Evolutionary conservation across 805 yeast genomes (phyloP).

Genomic region (Sugiyamaella chiloensis): DNA sequence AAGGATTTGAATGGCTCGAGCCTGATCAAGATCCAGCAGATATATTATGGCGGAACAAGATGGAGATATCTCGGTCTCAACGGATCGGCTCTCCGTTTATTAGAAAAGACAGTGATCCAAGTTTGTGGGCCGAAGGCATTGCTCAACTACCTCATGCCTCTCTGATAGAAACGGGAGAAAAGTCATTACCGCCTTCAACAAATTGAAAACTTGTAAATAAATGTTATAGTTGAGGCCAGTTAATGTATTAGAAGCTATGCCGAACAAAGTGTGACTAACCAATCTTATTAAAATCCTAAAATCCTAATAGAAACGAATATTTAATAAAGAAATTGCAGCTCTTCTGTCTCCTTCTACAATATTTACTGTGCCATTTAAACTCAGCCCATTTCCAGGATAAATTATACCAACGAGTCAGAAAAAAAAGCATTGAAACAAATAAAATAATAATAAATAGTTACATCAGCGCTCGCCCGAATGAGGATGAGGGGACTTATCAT

Average conservation of each 20-base stretch:
- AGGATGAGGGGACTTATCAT: conserved; percentile 30
- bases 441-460: not conserved
- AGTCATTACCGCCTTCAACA: conserved; percentile 9
- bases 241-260: too few relatives aligned
- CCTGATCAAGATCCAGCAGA: conserved; percentile 91
- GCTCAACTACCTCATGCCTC: conserved; percentile 34
- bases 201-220: not conserved
- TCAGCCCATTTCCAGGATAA: too few relatives aligned
- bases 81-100: conserved; percentile 24
- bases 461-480: conserved; percentile 5
- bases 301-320: too few relatives aligned
- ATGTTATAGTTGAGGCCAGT: not conserved
- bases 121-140: conserved; percentile 30
- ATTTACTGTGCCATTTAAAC: too few relatives aligned
- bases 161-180: conserved; percentile 26
- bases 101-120: conserved; percentile 10
- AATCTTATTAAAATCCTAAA: too few relatives aligned
- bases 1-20: conserved; percentile 83
- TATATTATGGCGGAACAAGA: conserved; percentile 30
- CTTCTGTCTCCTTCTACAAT: too few relatives aligned
- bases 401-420: not conserved
- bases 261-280: too few relatives aligned
- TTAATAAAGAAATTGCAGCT: too few relatives aligned
- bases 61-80: conserved; percentile 25
- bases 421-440: not conserved